These are phyloP conservation scores for Suillus variegatus DNA, from an alignment of 768 basidiomycete genomes.

Conservation along the genomic window DNA sequence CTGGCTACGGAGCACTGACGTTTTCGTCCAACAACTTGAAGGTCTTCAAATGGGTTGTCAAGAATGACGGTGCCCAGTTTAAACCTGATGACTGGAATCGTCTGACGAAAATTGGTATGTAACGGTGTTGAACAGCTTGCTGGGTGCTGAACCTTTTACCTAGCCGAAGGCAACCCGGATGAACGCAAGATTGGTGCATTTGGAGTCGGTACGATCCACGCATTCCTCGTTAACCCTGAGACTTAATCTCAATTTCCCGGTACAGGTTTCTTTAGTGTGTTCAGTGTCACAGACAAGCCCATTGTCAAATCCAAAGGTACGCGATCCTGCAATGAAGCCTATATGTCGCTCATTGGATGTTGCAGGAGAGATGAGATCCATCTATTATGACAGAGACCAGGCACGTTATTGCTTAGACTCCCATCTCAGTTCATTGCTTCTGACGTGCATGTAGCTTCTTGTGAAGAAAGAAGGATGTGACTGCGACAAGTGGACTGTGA, in stretches of 20 bases:
- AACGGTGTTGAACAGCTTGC: neutral
- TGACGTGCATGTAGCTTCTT: slow-evolving; percentile 1
- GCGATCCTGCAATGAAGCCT: neutral
- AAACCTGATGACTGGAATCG: slow-evolving; percentile 46
- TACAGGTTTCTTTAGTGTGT: slow-evolving; percentile 29
- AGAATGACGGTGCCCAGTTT: slow-evolving; percentile 51
- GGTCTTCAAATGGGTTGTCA: slow-evolving; percentile 41
- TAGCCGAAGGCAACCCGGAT: slow-evolving; percentile 54
- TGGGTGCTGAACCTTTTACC: slow-evolving; percentile 2
- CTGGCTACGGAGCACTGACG: neutral
- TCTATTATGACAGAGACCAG: slow-evolving; percentile 13
- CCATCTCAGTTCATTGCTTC: neutral
- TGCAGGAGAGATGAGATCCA: neutral
- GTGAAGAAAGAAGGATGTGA: slow-evolving; percentile 2
- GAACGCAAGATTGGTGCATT: slow-evolving; percentile 54
- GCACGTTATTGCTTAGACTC: slow-evolving; percentile 6
- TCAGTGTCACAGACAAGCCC: slow-evolving; percentile 30
- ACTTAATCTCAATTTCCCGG: neutral
- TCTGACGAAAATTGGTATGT: slow-evolving; percentile 44
- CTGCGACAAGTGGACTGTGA: slow-evolving; percentile 41
- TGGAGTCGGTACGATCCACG: slow-evolving; percentile 28
- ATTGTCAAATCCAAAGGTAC: slow-evolving; percentile 23
- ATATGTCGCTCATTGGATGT: neutral
- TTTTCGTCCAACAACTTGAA: slow-evolving; percentile 20
- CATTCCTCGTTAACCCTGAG: neutral